These are phyloP conservation scores for Pleochaeta shiraiana DNA, from an alignment of 2,329 filamentous ascomycete genomes.

Conservation along the genomic window DNA sequence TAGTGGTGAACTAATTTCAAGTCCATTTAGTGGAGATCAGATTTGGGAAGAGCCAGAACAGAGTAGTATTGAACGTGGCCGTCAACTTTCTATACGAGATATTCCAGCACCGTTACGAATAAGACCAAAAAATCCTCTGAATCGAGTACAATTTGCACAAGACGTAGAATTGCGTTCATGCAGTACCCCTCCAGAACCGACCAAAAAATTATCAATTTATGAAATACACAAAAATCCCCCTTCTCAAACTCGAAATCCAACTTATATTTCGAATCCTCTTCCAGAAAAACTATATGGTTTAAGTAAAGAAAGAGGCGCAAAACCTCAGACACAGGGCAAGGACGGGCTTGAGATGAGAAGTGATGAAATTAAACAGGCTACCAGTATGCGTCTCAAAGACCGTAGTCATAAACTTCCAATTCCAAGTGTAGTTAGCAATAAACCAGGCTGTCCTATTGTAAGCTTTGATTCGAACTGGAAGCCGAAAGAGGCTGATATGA, in stretches of 20 bases:
- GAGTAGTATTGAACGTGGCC: constrained; percentile 8
- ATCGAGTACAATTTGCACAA: constrained; percentile 30
- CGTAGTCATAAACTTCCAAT: constrained; percentile 72
- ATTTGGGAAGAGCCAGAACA: constrained; percentile 53
- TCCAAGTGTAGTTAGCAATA: constrained; percentile 79
- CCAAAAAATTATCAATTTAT: constrained; percentile 24
- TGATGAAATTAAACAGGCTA: constrained; percentile 77
- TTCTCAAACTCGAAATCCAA: constrained; percentile 59
- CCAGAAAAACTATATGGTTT: constrained; percentile 6
- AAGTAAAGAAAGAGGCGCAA: constrained; percentile 4
- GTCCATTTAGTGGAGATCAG: constrained; percentile 49
- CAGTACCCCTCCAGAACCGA: constrained; percentile 23
- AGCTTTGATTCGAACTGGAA: constrained; percentile 82
- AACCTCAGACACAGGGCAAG: constrained; percentile 24
- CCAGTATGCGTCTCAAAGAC: constrained; percentile 71
- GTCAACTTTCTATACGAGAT: constrained; percentile 13
- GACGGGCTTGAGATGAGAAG: constrained; percentile 66
- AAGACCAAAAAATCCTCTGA: constrained; percentile 43
- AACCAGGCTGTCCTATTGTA: constrained; percentile 79
- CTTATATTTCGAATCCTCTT: constrained; percentile 45
- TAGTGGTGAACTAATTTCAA: constrained; percentile 37
- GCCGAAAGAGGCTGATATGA: constrained; percentile 42
- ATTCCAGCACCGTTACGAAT: constrained; percentile 28
- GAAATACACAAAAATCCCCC: constrained; percentile 76
- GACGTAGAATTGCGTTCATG: constrained; percentile 23